Percentiles rank a stretch among this genome's conserved stretches.
phyloP scores from a whole-genome alignment of 331 rosid genomes.

The Phaseolus coccineus region DNA sequence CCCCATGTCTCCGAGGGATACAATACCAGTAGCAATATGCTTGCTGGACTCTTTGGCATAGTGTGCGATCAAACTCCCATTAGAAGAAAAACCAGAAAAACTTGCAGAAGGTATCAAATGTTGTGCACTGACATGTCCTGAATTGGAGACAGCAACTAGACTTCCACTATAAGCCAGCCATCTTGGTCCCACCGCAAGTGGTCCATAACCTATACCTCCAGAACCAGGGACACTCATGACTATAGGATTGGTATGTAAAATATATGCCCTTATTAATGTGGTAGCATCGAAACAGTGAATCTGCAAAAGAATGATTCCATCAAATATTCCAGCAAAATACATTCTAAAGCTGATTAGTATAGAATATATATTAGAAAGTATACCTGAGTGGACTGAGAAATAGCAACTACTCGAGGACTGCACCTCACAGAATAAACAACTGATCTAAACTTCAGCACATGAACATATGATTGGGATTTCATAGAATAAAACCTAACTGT shows the following conservation, averaged over 20 bases:
- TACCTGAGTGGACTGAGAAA: conserved; percentile 92
- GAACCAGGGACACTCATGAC: conserved; percentile 64
- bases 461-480: conserved; percentile 82
- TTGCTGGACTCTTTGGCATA: conserved; percentile 98
- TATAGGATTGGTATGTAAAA: conserved; percentile 83
- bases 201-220: conserved; percentile 88
- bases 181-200: conserved; percentile 95
- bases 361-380: conserved; percentile 1
- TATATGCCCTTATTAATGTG: conserved; percentile 81
- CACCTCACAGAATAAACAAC: conserved; percentile 88
- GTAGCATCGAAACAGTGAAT: conserved; percentile 87
- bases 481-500: conserved; percentile 83
- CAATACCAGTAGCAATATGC: conserved; percentile 93
- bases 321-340: conserved; percentile 29
- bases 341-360: conserved; percentile 8
- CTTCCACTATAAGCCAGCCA: conserved; percentile 98
- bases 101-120: conserved; percentile 78
- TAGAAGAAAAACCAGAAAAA: conserved; percentile 75
- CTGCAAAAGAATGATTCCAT: conserved; percentile 58
- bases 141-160: conserved; percentile 57
- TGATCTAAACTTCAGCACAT: conserved; percentile 87
- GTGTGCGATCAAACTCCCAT: conserved; percentile 92
- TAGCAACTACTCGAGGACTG: conserved; percentile 85
- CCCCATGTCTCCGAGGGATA: conserved; percentile 94
- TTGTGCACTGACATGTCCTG: conserved; percentile 80